Percentiles rank a stretch among this genome's conserved stretches.
These are phyloP conservation scores for Beauveria scarabaeidicola DNA, from an alignment of 2,329 filamentous ascomycete species.

Conservation along the genomic window DNA sequence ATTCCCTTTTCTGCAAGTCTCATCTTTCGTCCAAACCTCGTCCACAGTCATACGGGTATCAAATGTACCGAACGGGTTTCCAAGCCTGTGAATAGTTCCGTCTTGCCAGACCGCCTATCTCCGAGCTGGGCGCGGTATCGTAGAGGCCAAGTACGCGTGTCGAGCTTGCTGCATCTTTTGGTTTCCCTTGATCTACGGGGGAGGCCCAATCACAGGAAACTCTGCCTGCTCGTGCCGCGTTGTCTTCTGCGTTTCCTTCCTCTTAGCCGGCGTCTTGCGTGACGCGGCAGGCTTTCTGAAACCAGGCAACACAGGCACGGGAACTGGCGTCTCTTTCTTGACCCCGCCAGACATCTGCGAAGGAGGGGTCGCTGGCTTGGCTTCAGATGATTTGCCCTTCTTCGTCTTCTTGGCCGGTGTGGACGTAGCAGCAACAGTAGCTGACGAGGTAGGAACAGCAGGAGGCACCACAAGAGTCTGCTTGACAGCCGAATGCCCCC, in stretches of 20 bases:
- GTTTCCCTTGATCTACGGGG: background rate
- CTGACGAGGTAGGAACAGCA: conserved; percentile 18
- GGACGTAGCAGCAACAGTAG: conserved; percentile 2
- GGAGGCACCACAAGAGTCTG: conserved; percentile 27
- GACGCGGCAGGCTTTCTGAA: background rate
- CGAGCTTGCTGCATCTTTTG: background rate
- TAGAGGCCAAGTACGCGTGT: too few relatives aligned
- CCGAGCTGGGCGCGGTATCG: background rate
- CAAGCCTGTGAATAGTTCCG: background rate
- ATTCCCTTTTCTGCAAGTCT: background rate
- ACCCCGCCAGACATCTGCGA: background rate
- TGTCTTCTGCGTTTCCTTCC: conserved; percentile 23
- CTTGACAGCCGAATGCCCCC: conserved; percentile 21
- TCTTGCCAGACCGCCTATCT: background rate
- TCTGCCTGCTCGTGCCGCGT: background rate
- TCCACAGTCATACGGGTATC: background rate
- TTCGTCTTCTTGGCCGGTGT: conserved; percentile 11
- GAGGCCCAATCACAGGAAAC: background rate
- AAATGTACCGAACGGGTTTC: background rate
- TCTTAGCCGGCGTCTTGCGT: conserved; percentile 17
- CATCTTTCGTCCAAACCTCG: background rate
- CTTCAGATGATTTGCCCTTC: background rate
- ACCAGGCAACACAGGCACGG: conserved; percentile 27
- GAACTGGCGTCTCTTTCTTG: conserved; percentile 21
- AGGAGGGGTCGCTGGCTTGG: background rate